Evolutionary conservation across 169 alveolate genomes (phyloP), one percentile per base, ranked within the genome.

Genomic region (Plasmodium inui): DNA sequence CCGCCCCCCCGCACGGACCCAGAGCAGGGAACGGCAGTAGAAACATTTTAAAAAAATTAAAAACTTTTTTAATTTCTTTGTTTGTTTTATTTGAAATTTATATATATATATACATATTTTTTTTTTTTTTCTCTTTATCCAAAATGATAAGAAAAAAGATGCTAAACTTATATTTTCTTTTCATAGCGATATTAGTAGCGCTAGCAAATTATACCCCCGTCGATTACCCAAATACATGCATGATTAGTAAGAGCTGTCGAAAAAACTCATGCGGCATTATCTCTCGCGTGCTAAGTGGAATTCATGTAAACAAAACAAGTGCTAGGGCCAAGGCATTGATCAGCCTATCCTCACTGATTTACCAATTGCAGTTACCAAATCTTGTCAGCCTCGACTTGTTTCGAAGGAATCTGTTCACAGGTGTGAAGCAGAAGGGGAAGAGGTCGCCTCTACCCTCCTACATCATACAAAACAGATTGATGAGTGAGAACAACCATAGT

Each of bases 241-340:
- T 88, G 94, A 88, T 88, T 57, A 88, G 82, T n/a, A 88, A 79
- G 44, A 88, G 34, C 74, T 61, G 81, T 39, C 84, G 89, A 78
- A 39, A 28, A 17, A 88, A 80, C 71, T 46, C 94, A 55, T 53
- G 76, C 94, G 61, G 89, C n/a, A 79, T 79, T 37, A 53, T 37
- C 28, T 61, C 72, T 88, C 94, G 94, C 73, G 44, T 73, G 90
- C 67, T 88, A 61, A 88, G 83, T 28, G 76, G 50, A 73, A 39
- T 74, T 39, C 80, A 79, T 61, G 30, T 82, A 28, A 85, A 30
- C 71, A 41, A 73, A 50, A 73, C 78, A 14, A 74, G 55, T 32
- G 14, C 46, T 17, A 85, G 39, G 81, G 32, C 67, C 19, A 85
- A n/a, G 55, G 34, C 50, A 2, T 44, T 32, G 44, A n/a, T 41